Base-by-base conservation (phyloP, 495 filamentous ascomycete species). In the Coniosporium apollinis region DNA sequence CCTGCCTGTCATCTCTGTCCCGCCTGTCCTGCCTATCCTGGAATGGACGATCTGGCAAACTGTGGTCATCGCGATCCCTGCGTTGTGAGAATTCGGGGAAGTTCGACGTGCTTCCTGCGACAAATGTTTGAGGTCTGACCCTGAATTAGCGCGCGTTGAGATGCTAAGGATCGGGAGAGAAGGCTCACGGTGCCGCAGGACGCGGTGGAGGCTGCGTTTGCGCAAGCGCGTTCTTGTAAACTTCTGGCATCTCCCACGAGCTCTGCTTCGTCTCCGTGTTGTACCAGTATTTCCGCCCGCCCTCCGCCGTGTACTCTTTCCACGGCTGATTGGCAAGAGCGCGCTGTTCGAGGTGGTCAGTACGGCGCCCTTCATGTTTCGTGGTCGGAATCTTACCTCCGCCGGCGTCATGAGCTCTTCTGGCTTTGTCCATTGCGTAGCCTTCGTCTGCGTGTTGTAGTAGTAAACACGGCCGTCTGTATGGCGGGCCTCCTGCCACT, bases 341-440 rank as follows among this genome's bases (percentile, higher is more conserved):
- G 39, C 81, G 75, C 82, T 89, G 46, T 20, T 26, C 43, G 16
- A 22, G 17, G 34, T 53, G 33, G 47, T 26, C 7, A 13, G 8
- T 26, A 26, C 24, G 13, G 9, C 9, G 1, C 9, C 13, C 24
- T 9, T 8, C 24, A 26, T 26, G 24, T 26, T 26, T 26, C 24
- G 13, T 8, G 24, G 13, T 13, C 24, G 24, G 13, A 2, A 26
- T 59, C 69, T 44, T 57, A 92, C 86, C 73, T 94, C 86, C 18
- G 77, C 74, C 8, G 71, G 71, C 1, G 70, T 81, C 85, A 93
- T 89, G 55, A 94, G 54, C 26, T 87, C 91, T 43, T 73, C 66
- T 14, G 89, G 89, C 58, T 94, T 94, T 25, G 72, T 75, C 89
- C 89, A 97, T 72, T 85, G 79, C 20, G 87, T 94, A 21, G 65